These are phyloP conservation scores for Saturnispora dispora DNA, from an alignment of 805 yeast genomes.

Conservation along the genomic window DNA sequence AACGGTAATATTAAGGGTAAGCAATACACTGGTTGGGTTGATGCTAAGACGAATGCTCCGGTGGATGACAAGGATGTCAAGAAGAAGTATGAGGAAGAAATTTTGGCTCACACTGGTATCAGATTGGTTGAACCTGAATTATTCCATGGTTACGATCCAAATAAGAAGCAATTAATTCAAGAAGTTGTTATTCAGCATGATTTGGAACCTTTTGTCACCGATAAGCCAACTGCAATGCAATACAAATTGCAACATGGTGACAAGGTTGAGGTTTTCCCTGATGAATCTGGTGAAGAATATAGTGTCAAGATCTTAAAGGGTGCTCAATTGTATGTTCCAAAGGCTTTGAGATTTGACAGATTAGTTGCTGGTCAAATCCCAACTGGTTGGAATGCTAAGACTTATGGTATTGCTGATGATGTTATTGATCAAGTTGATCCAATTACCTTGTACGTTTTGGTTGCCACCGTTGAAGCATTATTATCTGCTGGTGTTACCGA, in stretches of 20 bases:
- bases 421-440: constrained; percentile 93
- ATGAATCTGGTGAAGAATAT: constrained; percentile 85
- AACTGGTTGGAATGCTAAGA: constrained; percentile 94
- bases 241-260: constrained; percentile 93
- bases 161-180: constrained; percentile 86
- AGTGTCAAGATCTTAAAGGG: constrained; percentile 88
- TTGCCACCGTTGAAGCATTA: constrained; percentile 91
- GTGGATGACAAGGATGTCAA: constrained; percentile 93
- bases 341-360: constrained; percentile 67
- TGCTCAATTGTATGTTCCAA: constrained; percentile 84
- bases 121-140: constrained; percentile 94
- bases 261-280: constrained; percentile 72
- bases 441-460: constrained; percentile 84
- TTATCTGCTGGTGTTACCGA: constrained; percentile 92
- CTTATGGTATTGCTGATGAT: constrained; percentile 93
- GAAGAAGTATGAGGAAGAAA: constrained; percentile 79
- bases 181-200: constrained; percentile 96
- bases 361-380: constrained; percentile 91
- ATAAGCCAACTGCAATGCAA: constrained; percentile 91
- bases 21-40: constrained; percentile 96
- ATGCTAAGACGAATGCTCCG: constrained; percentile 83
- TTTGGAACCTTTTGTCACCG: constrained; percentile 89
- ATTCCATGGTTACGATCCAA: constrained; percentile 89
- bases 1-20: constrained; percentile 83
- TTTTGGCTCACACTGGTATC: constrained; percentile 91